A percentile compares a stretch with the other conserved stretches of the same genome.
Evolutionary conservation across 345 rosid species (phyloP).

Genomic region (Pistacia integerrima): DNA sequence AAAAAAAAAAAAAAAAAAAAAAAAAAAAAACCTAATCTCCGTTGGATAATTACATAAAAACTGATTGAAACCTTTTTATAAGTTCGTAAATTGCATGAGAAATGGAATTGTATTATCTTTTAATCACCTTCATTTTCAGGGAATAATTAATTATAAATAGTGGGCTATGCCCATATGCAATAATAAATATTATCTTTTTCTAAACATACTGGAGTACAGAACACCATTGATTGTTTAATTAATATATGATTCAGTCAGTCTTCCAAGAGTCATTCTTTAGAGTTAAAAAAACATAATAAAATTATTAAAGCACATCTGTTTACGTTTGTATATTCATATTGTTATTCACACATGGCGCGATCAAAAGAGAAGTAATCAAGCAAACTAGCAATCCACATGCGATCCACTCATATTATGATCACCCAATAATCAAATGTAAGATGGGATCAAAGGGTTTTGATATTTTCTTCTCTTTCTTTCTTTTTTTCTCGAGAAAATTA

Average conservation of each 20-base stretch:
- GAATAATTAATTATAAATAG: not conserved
- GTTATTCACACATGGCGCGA: not conserved
- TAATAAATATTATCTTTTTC: too few species aligned
- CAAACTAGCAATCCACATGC: conserved; percentile 32
- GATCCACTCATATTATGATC: conserved; percentile 32
- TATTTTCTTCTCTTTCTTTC: not conserved
- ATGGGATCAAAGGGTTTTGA: conserved; percentile 17
- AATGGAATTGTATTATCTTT: too few species aligned
- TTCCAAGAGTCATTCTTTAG: not conserved
- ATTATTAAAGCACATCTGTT: conserved; percentile 13
- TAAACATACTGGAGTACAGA: too few species aligned
- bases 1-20: too few species aligned
- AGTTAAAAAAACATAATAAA: not conserved
- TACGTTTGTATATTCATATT: not conserved
- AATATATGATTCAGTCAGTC: not conserved
- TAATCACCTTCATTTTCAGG: too few species aligned
- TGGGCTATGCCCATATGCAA: too few species aligned
- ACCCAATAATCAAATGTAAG: conserved; percentile 21
- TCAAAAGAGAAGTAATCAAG: not conserved
- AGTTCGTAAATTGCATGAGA: too few species aligned
- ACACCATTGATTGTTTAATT: not conserved
- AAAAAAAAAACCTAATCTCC: too few species aligned
- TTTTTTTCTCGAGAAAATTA: not conserved
- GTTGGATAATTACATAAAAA: too few species aligned
- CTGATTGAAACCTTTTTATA: too few species aligned